Evolutionary conservation across 2,329 filamentous ascomycete genomes (phyloP).

Genomic region (Beauveria brongniartii): DNA sequence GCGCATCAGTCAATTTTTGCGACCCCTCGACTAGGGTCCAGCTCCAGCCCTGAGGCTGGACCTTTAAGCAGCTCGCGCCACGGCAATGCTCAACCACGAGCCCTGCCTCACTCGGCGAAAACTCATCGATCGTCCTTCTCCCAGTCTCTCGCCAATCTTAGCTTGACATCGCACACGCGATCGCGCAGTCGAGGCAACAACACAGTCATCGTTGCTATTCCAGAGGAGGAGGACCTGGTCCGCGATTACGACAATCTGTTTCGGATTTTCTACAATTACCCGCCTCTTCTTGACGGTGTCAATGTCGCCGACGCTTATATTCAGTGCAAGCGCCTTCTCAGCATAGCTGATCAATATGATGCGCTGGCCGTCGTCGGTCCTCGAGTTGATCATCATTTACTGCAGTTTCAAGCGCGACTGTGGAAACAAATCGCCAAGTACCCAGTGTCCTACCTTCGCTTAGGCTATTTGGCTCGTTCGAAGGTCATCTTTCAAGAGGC

Average conservation of each 20-base stretch:
- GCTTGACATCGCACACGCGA: constrained; percentile 35
- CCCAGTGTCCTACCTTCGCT: constrained; percentile 81
- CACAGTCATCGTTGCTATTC: constrained; percentile 35
- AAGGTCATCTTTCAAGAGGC: constrained; percentile 82
- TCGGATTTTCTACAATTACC: constrained; percentile 90
- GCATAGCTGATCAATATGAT: constrained; percentile 90
- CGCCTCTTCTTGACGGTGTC: constrained; percentile 70
- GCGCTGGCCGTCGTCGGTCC: constrained; percentile 80
- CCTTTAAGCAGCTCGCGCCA: constrained; percentile 21
- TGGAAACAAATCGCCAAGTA: constrained; percentile 98
- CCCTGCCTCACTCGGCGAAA: constrained; percentile 13
- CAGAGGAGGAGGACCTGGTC: constrained; percentile 65
- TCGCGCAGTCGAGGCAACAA: constrained; percentile 25
- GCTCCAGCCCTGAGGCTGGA: constrained; percentile 37
- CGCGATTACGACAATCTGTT: constrained; percentile 95
- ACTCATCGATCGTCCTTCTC: constrained; percentile 51
- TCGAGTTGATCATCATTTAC: constrained; percentile 83
- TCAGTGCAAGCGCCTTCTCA: constrained; percentile 84
- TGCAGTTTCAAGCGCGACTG: constrained; percentile 82
- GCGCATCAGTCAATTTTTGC: constrained; percentile 25
- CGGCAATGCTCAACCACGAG: constrained; percentile 45
- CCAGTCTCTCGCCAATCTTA: constrained; percentile 77
- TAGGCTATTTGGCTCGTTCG: constrained; percentile 78
- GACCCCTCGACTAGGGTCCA: constrained; percentile 23
- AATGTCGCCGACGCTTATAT: constrained; percentile 91